Evolutionary conservation across 169 alveolate genomes (phyloP).

Genomic region (Plasmodium adleri): DNA sequence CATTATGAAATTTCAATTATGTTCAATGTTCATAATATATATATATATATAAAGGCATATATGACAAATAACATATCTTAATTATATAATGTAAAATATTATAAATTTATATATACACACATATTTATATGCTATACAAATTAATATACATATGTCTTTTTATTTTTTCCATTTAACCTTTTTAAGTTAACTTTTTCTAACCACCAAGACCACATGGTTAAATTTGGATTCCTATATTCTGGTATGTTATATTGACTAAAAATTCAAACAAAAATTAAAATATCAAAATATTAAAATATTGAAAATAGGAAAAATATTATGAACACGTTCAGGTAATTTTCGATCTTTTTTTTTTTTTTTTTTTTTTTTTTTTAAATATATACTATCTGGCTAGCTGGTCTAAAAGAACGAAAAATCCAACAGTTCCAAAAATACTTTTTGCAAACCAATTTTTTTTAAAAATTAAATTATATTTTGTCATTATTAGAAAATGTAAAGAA

Average conservation of each 20-base stretch:
- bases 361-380: slow-evolving; percentile 24
- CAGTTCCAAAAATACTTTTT: slow-evolving; percentile 66
- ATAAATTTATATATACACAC: not conserved
- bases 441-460: slow-evolving; percentile 71
- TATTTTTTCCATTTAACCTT: slow-evolving; percentile 22
- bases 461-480: slow-evolving; percentile 67
- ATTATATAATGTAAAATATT: too few relatives aligned
- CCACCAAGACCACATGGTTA: slow-evolving; percentile 76
- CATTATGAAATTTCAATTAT: too few relatives aligned
- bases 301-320: slow-evolving; percentile 7
- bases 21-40: too few relatives aligned
- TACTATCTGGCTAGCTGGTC: slow-evolving; percentile 76
- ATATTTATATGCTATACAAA: not conserved
- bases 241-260: slow-evolving; percentile 60
- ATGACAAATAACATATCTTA: too few relatives aligned
- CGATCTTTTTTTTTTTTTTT: slow-evolving; percentile 4
- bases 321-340: slow-evolving; percentile 31
- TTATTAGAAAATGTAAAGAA: slow-evolving; percentile 7
- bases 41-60: too few relatives aligned
- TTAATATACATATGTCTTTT: slow-evolving; percentile 12
- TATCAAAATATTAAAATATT: not conserved
- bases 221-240: slow-evolving; percentile 61
- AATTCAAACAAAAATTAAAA: slow-evolving; percentile 4
- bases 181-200: slow-evolving; percentile 59
- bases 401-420: slow-evolving; percentile 46